These are phyloP conservation scores for Epipyxis sp. DNA, from an alignment of 108 stramenopile species.

Conservation along the genomic window DNA sequence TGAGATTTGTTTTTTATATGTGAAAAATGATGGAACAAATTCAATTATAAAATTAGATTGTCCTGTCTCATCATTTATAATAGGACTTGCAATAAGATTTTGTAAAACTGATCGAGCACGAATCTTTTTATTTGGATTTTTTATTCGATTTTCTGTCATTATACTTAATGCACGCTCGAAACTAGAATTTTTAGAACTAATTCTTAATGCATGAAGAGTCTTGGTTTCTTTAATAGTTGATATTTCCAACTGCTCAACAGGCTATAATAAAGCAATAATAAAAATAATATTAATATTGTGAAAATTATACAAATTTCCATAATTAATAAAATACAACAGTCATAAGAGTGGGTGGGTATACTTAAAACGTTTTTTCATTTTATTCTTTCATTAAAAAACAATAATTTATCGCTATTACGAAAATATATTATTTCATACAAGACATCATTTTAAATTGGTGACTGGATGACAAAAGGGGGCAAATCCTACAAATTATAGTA, in stretches of 20 bases:
- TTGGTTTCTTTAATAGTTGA: constrained; percentile 24
- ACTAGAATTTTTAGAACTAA: constrained; percentile 34
- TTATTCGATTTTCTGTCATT: constrained; percentile 40
- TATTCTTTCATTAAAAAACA: no score
- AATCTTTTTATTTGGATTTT: constrained; percentile 7
- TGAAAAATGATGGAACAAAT: neutral
- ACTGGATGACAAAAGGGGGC: no score
- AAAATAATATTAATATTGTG: no score
- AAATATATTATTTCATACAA: no score
- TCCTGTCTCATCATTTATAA: constrained; percentile 6
- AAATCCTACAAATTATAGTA: no score
- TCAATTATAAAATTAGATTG: neutral
- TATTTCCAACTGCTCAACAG: constrained; percentile 42
- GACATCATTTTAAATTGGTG: no score
- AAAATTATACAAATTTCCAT: constrained; percentile 34
- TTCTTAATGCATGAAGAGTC: neutral
- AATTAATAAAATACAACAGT: constrained; percentile 31
- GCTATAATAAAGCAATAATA: constrained; percentile 31
- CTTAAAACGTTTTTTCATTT: no score
- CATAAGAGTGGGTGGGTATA: no score
- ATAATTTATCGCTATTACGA: no score
- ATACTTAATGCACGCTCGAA: constrained; percentile 31
- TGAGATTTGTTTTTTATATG: neutral
- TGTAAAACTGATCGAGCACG: neutral
- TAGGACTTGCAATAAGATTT: neutral